A percentile compares a stretch with the other conserved stretches of the same genome.
These are phyloP conservation scores for Selaginella tamariscina DNA, from an alignment of 75 land plant genomes.

Conservation along the genomic window DNA sequence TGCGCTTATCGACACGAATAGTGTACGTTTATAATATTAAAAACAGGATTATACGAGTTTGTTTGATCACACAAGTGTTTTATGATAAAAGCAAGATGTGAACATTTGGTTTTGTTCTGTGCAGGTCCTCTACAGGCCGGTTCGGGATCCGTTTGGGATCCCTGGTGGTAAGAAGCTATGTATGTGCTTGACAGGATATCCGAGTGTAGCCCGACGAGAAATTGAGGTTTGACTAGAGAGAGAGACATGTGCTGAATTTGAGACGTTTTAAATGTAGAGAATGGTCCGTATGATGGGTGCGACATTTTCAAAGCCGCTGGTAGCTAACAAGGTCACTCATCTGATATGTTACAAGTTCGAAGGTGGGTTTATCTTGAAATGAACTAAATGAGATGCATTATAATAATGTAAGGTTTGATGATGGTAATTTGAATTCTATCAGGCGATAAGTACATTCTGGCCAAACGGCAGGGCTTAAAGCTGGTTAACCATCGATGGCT, in stretches of 20 bases:
- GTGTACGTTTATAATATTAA: slow-evolving; percentile 27
- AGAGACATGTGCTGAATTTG: background rate
- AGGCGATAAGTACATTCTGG: slow-evolving; percentile 84
- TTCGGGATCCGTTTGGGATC: slow-evolving; percentile 54
- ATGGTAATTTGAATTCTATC: background rate
- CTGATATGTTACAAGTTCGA: slow-evolving; percentile 91
- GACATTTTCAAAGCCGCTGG: slow-evolving; percentile 62
- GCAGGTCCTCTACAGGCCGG: slow-evolving; percentile 61
- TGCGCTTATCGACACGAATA: slow-evolving; percentile 28
- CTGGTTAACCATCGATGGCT: slow-evolving; percentile 79
- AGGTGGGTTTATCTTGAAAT: slow-evolving; percentile 28
- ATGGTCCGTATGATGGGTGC: slow-evolving; percentile 81
- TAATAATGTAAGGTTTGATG: no score
- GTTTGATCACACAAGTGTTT: background rate
- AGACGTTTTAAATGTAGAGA: slow-evolving; percentile 26
- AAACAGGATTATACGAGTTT: background rate
- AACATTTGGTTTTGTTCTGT: background rate
- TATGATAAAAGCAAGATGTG: background rate
- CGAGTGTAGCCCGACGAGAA: slow-evolving; percentile 48
- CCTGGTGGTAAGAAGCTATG: slow-evolving; percentile 38
- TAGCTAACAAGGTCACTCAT: slow-evolving; percentile 69
- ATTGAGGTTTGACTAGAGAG: slow-evolving; percentile 42
- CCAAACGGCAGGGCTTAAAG: slow-evolving; percentile 49
- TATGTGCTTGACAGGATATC: slow-evolving; percentile 75
- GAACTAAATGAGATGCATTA: no score